Conservation (phyloP, 192 early-diverging fungal species). For the Entomortierella beljakovae region DNA sequence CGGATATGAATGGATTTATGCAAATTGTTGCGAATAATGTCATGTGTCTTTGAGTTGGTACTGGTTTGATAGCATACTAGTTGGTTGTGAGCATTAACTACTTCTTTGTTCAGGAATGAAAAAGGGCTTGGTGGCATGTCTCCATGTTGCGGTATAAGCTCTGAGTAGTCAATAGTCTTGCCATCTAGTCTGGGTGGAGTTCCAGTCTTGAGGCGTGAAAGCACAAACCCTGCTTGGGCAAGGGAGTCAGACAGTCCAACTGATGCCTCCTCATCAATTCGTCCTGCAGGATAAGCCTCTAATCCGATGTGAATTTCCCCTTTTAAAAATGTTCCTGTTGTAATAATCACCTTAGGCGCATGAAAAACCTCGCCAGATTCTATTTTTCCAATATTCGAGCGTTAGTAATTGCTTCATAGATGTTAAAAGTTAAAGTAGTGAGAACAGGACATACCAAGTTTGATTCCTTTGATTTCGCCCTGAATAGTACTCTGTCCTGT, state of each 20-base stretch:
- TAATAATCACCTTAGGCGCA: constrained; percentile 79
- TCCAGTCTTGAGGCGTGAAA: constrained; percentile 88
- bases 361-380: constrained; percentile 73
- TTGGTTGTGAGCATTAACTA: constrained; percentile 76
- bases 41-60: constrained; percentile 74
- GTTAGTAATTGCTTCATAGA: too few relatives aligned
- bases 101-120: constrained; percentile 78
- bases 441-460: constrained; percentile 60
- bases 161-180: constrained; percentile 78
- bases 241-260: constrained; percentile 82
- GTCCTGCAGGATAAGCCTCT: constrained; percentile 73
- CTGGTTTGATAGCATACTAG: constrained; percentile 81
- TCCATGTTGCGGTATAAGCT: constrained; percentile 72
- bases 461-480: constrained; percentile 68
- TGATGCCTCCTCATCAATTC: constrained; percentile 79
- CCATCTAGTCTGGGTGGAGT: constrained; percentile 84
- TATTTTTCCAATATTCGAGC: constrained; percentile 27
- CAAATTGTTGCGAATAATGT: constrained; percentile 77
- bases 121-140: constrained; percentile 80
- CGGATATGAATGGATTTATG: constrained; percentile 85
- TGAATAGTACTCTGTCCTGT: constrained; percentile 40
- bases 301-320: constrained; percentile 87
- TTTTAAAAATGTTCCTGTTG: constrained; percentile 84
- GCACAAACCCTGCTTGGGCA: constrained; percentile 76
- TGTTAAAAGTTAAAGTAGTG: too few relatives aligned